Conservation (phyloP, 179 eudicot species). For the Heliamphora pulchella region DNA sequence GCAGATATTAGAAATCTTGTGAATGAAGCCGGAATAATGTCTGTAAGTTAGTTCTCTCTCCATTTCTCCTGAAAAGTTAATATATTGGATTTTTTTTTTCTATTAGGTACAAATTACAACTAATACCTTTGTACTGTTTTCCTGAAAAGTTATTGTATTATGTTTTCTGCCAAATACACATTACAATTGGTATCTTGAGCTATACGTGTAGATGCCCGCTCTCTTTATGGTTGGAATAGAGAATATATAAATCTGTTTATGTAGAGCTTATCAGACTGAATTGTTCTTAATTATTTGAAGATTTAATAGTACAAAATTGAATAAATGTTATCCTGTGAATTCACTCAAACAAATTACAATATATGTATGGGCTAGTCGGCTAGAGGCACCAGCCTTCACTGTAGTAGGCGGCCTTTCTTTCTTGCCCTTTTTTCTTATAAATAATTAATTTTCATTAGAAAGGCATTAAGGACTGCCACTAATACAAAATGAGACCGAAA, state of each 20-base stretch:
- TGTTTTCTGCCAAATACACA: background rate
- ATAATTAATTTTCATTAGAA: too few relatives aligned
- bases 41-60: slow-evolving; percentile 52
- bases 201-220: background rate
- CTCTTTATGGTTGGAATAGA: background rate
- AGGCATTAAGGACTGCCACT: too few relatives aligned
- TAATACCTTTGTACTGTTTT: too few relatives aligned
- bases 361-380: too few relatives aligned
- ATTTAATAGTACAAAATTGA: background rate
- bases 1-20: slow-evolving; percentile 92
- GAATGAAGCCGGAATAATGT: slow-evolving; percentile 91
- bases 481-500: too few relatives aligned
- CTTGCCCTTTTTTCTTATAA: too few relatives aligned
- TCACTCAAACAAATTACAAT: background rate
- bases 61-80: background rate
- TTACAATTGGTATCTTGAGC: background rate
- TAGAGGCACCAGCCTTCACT: too few relatives aligned
- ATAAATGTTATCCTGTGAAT: background rate
- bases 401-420: too few relatives aligned
- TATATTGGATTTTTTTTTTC: background rate
- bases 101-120: background rate
- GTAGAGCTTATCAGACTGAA: background rate
- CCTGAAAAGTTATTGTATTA: too few relatives aligned
- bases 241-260: background rate
- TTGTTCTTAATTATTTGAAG: background rate